Conservation (phyloP, 2,329 filamentous ascomycete genomes). For the Colletotrichum abscissum region DNA sequence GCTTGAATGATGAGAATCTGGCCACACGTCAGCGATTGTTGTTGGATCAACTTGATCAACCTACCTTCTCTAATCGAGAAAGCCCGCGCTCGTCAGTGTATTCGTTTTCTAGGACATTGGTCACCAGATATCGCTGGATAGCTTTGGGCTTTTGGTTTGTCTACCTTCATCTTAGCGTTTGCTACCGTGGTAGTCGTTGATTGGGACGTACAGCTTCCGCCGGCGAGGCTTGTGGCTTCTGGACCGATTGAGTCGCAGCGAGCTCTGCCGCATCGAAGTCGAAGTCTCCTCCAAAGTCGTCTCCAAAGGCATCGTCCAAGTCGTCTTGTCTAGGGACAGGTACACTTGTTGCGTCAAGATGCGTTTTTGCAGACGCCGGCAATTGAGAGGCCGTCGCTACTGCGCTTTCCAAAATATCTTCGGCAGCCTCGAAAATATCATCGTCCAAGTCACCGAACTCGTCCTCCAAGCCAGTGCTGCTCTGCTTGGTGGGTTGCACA, state of each 20-base stretch:
- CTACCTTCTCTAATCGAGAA: slow-evolving; percentile 77
- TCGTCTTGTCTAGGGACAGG: slow-evolving; percentile 49
- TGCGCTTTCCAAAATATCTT: slow-evolving; percentile 47
- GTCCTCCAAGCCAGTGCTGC: slow-evolving; percentile 52
- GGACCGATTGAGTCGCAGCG: slow-evolving; percentile 75
- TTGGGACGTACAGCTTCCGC: slow-evolving; percentile 51
- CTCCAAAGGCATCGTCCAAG: slow-evolving; percentile 76
- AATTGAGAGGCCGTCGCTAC: slow-evolving; percentile 16
- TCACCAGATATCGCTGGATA: slow-evolving; percentile 89
- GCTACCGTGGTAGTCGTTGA: slow-evolving; percentile 38
- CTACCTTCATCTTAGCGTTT: slow-evolving; percentile 75
- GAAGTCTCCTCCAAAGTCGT: slow-evolving; percentile 79
- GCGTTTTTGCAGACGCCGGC: slow-evolving; percentile 22
- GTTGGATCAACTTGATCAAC: slow-evolving; percentile 21
- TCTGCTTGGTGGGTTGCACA: not conserved
- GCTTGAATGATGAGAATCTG: slow-evolving; percentile 86
- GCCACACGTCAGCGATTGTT: slow-evolving; percentile 34
- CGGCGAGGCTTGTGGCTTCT: slow-evolving; percentile 40
- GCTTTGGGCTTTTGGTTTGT: slow-evolving; percentile 74
- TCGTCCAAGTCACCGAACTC: slow-evolving; percentile 77
- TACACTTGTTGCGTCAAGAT: not conserved
- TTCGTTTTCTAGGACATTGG: slow-evolving; percentile 75
- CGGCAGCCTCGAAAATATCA: slow-evolving; percentile 64
- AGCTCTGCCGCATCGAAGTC: slow-evolving; percentile 84
- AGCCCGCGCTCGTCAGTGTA: slow-evolving; percentile 74